Evolutionary conservation across 2,329 filamentous ascomycete genomes (phyloP), one percentile per base, ranked within the genome.

Genomic region (Talaromyces funiculosus): DNA sequence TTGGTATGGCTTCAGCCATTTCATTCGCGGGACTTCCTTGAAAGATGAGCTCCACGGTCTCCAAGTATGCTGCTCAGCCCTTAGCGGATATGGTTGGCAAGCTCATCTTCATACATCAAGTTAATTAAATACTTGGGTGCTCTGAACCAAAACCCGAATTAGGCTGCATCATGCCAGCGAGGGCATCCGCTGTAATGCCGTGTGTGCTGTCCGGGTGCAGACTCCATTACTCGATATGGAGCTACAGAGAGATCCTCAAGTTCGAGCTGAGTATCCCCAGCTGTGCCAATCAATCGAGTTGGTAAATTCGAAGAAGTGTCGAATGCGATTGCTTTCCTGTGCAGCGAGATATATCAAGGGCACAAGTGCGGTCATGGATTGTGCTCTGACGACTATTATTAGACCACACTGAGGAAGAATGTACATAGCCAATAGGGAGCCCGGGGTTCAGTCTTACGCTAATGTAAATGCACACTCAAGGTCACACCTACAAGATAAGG

Each of bases 281-380:
- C 49, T 49, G 40, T 49, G 24, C 55, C 55, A 5, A 47, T 57
- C 6, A 29, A 49, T 3, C 29, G 55, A 37, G 55, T 31, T 24
- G 55, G 42, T 7, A 29, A 47, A 26, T 35, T 29, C 6, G 55
- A 57, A 18, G 42, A 57, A 37, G 55, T 49, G 16, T 38, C 55
- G 3, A 42, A 57, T 37, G 40, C 40, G 7, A 38, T 57, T 45
- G n/a, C 40, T 18, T 57, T 57, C 24, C 37, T 57, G n/a, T 49
- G 40, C 20, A 57, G 55, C 55, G 4, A 49, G 40, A n/a, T 57
- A 49, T 26, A 57, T 57, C 16, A 57, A 57, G 47, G 55, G 55
- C 10, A 49, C 55, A 47, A 49, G 55, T 29, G 22, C 49, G 10
- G n/a, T 49, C 22, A 49, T 57, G 26, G 55, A 57, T 26, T 29